Evolutionary conservation across 176 grass and related monocot genomes (phyloP), one percentile per base, ranked within the genome.

Genomic region (Musa itinerans): DNA sequence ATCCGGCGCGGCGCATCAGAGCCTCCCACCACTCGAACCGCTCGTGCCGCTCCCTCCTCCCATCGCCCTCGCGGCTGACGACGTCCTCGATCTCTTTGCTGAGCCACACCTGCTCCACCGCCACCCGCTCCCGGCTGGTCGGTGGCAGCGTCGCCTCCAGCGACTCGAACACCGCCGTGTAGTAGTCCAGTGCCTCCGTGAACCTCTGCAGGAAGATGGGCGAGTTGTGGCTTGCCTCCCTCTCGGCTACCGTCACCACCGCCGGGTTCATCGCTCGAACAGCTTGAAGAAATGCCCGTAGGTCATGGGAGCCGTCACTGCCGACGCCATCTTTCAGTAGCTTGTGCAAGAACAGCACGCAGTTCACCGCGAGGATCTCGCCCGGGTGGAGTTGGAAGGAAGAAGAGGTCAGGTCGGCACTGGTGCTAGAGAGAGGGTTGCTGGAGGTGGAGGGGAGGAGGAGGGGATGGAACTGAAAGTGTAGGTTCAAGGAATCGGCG

Each of bases 61-160:
- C 24, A 11, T 67, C 72, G 7, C 80, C 88, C 2, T 83, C 63
- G 6, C 56, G 52, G 0, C 54, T 88, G 22, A 99, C 78, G 0
- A 89, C 78, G 21, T 81, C 88, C 63, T 94, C 89, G 74, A 99
- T 99, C 81, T 99, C 88, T 61, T 85, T 52, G 2, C 90, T 84
- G 8, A 94, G 93, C 57, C 89, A 86, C 76, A 79, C 87, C 74
- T 91, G 85, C 84, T 99, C 95, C 74, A 94, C 95, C 76, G 87
- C 84, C 69, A 88, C 53, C 58, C 95, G 75, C 76, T 93, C 95
- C 52, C 77, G 64, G 83, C 88, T 99, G 16, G 89, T 87, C 29
- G 95, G 95, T 16, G 90, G 88, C 57, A 87, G 88, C 16, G 95
- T 98, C 11, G 95, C 95, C 75, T 98, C 95, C 17, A 98, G 85